Base-by-base conservation (phyloP, 2,329 filamentous ascomycete genomes). In the Colletotrichum echinochloae region DNA sequence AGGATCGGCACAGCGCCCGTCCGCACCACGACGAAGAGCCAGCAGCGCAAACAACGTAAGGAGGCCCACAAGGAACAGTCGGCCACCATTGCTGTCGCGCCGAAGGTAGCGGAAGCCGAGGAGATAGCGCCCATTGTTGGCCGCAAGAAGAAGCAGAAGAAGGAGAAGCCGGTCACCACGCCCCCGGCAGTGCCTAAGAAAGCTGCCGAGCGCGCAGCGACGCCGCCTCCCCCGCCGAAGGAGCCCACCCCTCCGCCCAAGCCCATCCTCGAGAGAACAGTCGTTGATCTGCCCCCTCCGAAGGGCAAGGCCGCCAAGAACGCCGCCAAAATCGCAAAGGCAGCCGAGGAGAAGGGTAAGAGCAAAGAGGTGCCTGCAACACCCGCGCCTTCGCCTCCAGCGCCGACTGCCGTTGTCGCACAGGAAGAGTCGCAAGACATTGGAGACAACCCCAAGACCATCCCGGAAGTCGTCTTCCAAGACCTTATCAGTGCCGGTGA, bases 61-160 rank as follows among this genome's bases (percentile, higher is more conserved):
- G 90, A 92, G 73, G 87, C 86, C 23, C 83, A 89, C 70, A 92
- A 90, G 76, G 89, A 90, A 75, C 90, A 92, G 66, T 86, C 86
- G 3, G 86, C 84, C 23, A 78, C 85, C 41, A 85, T 90, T 70
- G 82, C 80, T 3, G 87, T 89, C 72, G 75, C 81, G 0, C 76
- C 87, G 73, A 84, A 85, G 59, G 76, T 81, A 16, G 89, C 81
- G 18, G 90, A 91, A 69, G 79, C 85, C 16, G 84, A 88, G 61
- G 87, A 89, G 73, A 87, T 89, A 74, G 93, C 90, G 9, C 93
- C 94, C 0, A 92, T 97, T 49, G 79, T 94, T 59, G 92, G 92
- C 41, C 89, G 93, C 62, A 94, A 94, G 84, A 95, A 94, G 85
- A 96, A 95, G 82, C 89, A 93, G 78, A 94, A 93, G 84, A 95